Evolutionary conservation across 2,329 filamentous ascomycete genomes (phyloP), one percentile per base, ranked within the genome.

Genomic region (Neofusicoccum parvum): DNA sequence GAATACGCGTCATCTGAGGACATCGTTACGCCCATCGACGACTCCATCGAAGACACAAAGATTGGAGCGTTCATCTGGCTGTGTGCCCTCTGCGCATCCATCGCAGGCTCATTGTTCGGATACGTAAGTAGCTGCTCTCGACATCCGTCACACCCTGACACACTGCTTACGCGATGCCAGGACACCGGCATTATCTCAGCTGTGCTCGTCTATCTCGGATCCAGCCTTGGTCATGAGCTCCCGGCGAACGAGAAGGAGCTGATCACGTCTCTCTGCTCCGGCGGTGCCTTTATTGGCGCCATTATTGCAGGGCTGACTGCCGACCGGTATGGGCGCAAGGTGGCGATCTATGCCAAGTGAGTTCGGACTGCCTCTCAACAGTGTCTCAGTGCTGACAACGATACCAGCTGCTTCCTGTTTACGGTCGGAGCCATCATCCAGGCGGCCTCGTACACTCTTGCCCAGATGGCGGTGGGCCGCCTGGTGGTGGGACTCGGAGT

Each of bases 191-290:
- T 79, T 72, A 83, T 80, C 64, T 82, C 75, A 20, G 82, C 77
- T 0, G 80, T 82, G 10, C 73, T 82, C 0, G 77, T 82, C 14
- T 78, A 76, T 49, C 72, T 81, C 23, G 70, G 74, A 32, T 68
- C 70, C 48, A 76, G 79, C 59, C 78, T 85, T 9, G 77, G 78
- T 34, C 74, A 78, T 37, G 69, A 70, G 2, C 72, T 83, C 4
- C 74, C 68, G 32, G 76, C 79, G 4, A 77, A 74, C 3, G 82
- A 86, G 66, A 80, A 83, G 67, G 82, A 86, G 68, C 74, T 85
- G 34, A 79, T 85, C 41, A 85, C 83, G 0, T 84, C 83, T 0
- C 77, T 85, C 17, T 83, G 80, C 20, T 83, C 80, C 6, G 83
- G 80, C 37, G 83, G 80, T 43, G 81, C 81, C 2, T 79, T 84